Percentiles rank a stretch among this genome's conserved stretches.
phyloP scores from a whole-genome alignment of 148 eudicot genomes.

The Tetragonia tetragonoides region DNA sequence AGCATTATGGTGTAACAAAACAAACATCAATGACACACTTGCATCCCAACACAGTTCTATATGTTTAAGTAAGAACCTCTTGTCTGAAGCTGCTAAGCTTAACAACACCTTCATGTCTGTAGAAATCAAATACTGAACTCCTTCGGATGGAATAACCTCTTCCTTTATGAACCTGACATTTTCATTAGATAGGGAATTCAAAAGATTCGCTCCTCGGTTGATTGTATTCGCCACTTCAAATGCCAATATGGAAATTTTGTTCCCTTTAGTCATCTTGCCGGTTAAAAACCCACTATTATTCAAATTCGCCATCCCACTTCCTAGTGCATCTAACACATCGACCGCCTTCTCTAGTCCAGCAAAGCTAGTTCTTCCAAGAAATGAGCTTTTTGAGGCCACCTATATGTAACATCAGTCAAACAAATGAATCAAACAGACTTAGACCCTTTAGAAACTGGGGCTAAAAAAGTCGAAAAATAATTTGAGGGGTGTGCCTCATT shows the following conservation, averaged over 20 bases:
- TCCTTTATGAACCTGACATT: slow-evolving; percentile 57
- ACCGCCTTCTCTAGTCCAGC: slow-evolving; percentile 83
- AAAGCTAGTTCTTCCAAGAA: slow-evolving; percentile 81
- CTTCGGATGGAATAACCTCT: slow-evolving; percentile 67
- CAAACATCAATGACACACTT: neutral
- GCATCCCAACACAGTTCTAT: neutral
- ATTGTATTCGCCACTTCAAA: slow-evolving; percentile 96
- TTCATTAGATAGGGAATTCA: slow-evolving; percentile 72
- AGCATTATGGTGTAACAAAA: neutral
- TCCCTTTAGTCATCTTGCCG: slow-evolving; percentile 62
- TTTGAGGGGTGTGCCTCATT: neutral
- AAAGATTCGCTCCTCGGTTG: slow-evolving; percentile 63
- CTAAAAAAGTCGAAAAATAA: neutral
- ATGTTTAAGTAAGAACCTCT: slow-evolving; percentile 47
- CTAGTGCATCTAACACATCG: slow-evolving; percentile 84
- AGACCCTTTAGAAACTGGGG: neutral
- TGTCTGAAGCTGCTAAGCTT: slow-evolving; percentile 76
- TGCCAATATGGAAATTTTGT: slow-evolving; percentile 70
- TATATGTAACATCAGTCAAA: slow-evolving; percentile 11
- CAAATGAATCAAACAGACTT: neutral
- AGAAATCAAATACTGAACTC: slow-evolving; percentile 72
- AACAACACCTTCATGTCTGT: slow-evolving; percentile 66
- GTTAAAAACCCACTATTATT: slow-evolving; percentile 75
- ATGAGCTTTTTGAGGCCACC: slow-evolving; percentile 58
- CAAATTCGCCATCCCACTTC: slow-evolving; percentile 85